A percentile compares a stretch with the other conserved stretches of the same genome.
These are phyloP conservation scores for Colletotrichum chrysophilum DNA, from an alignment of 2,329 filamentous ascomycete genomes.

Conservation along the genomic window DNA sequence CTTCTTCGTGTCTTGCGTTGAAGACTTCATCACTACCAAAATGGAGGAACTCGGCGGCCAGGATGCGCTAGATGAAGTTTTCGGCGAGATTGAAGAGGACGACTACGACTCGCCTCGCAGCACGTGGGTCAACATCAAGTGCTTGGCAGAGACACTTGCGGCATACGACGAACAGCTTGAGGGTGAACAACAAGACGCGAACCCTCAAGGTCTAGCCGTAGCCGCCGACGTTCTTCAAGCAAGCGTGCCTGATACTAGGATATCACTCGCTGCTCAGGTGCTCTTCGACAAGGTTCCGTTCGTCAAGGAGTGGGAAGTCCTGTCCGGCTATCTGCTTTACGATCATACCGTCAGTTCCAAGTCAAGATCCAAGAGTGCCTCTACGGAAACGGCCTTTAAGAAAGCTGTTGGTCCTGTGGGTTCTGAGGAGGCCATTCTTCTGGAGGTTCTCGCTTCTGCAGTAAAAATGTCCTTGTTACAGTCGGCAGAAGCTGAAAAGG, in stretches of 20 bases:
- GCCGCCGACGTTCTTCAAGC: constrained; percentile 65
- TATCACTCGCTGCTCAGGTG: constrained; percentile 83
- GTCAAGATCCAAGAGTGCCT: constrained; percentile 56
- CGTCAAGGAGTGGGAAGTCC: constrained; percentile 83
- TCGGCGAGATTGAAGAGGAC: constrained; percentile 74
- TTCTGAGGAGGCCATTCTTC: constrained; percentile 81
- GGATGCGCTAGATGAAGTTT: constrained; percentile 75
- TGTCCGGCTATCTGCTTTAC: constrained; percentile 89
- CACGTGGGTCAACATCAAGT: constrained; percentile 93
- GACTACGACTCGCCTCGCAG: constrained; percentile 78
- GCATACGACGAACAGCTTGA: constrained; percentile 78
- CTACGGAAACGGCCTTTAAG: constrained; percentile 70
- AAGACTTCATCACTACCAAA: constrained; percentile 79
- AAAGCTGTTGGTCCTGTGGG: constrained; percentile 74
- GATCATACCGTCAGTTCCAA: constrained; percentile 78
- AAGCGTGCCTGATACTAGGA: constrained; percentile 76
- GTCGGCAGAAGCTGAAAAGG: constrained; percentile 67
- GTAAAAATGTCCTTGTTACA: constrained; percentile 77
- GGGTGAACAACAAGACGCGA: constrained; percentile 55
- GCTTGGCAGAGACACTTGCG: constrained; percentile 81
- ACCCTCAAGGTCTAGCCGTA: constrained; percentile 51
- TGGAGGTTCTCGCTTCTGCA: constrained; percentile 85
- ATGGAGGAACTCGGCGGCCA: constrained; percentile 85
- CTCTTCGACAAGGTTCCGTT: constrained; percentile 84
- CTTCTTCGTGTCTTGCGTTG: constrained; percentile 89